These are phyloP conservation scores for Wickerhamiella siamensis DNA, from an alignment of 805 yeast species.

Conservation along the genomic window DNA sequence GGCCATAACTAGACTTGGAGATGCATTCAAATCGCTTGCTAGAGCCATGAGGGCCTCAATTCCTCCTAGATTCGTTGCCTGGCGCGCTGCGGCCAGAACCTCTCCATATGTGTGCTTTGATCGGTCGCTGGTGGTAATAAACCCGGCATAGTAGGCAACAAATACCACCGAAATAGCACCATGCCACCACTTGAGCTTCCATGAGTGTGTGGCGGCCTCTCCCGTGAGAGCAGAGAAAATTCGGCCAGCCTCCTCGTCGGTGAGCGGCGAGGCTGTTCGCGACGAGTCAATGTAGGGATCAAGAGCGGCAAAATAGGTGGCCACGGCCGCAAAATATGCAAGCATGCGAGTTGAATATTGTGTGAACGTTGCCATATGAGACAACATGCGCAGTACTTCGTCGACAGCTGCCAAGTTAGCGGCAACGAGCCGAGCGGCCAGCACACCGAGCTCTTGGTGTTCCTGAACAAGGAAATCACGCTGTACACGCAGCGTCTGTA, in stretches of 20 bases:
- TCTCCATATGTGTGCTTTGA: background rate
- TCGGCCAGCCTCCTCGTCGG: background rate
- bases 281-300: background rate
- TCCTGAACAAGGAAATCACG: slow-evolving; percentile 48
- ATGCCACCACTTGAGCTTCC: slow-evolving; percentile 20
- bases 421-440: slow-evolving; percentile 34
- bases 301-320: slow-evolving; percentile 9
- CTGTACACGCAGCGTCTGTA: slow-evolving; percentile 39
- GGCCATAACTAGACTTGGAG: slow-evolving; percentile 3
- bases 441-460: slow-evolving; percentile 57
- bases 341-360: slow-evolving; percentile 46
- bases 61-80: slow-evolving; percentile 26
- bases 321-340: slow-evolving; percentile 46
- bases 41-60: slow-evolving; percentile 27
- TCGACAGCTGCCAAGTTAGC: slow-evolving; percentile 26
- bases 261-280: background rate
- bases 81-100: slow-evolving; percentile 17
- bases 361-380: slow-evolving; percentile 34
- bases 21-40: slow-evolving; percentile 22
- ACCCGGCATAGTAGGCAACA: slow-evolving; percentile 7
- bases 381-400: slow-evolving; percentile 30
- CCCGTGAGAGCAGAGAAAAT: background rate
- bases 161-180: slow-evolving; percentile 19
- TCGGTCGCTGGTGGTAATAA: background rate
- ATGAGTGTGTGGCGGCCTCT: slow-evolving; percentile 6